Percentiles rank a stretch among this genome's conserved stretches.
These are phyloP conservation scores for Agaricus blazei DNA, from an alignment of 768 basidiomycete species.

Conservation along the genomic window DNA sequence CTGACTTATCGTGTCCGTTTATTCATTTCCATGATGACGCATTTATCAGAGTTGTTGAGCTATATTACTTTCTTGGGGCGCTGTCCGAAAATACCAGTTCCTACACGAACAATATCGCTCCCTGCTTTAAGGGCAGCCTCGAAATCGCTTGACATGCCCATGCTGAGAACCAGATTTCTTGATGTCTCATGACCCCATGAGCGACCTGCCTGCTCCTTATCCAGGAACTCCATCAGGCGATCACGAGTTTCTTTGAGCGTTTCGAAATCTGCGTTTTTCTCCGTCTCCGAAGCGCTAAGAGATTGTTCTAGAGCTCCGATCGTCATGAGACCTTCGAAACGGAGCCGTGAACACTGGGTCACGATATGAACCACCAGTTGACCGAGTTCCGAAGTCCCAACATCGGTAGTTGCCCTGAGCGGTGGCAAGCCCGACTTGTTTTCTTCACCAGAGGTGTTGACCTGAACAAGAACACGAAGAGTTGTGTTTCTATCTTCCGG, in stretches of 20 bases:
- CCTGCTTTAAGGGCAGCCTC: conserved; percentile 80
- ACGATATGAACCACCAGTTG: conserved; percentile 71
- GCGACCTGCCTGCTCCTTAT: conserved; percentile 14
- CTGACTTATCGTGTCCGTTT: too few species aligned
- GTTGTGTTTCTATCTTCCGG: conserved; percentile 47
- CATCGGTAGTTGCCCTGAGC: conserved; percentile 31
- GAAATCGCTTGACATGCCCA: conserved; percentile 98
- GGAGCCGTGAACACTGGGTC: conserved; percentile 65
- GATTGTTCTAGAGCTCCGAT: conserved; percentile 84
- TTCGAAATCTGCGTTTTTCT: conserved; percentile 68
- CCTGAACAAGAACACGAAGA: conserved; percentile 82
- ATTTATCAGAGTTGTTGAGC: not conserved
- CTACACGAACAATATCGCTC: conserved; percentile 86
- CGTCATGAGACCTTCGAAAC: conserved; percentile 90
- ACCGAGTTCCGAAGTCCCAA: conserved; percentile 45
- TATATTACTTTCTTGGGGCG: conserved; percentile 46
- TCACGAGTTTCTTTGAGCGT: conserved; percentile 60
- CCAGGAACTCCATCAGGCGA: conserved; percentile 44
- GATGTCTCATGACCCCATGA: conserved; percentile 44
- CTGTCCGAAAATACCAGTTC: conserved; percentile 84
- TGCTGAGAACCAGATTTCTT: conserved; percentile 63
- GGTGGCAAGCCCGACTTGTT: conserved; percentile 83
- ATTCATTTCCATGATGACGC: too few species aligned
- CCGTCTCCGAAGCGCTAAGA: conserved; percentile 39
- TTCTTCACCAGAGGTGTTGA: conserved; percentile 94